Conservation (phyloP, 805 yeast species). For the Priceomyces castillae region DNA sequence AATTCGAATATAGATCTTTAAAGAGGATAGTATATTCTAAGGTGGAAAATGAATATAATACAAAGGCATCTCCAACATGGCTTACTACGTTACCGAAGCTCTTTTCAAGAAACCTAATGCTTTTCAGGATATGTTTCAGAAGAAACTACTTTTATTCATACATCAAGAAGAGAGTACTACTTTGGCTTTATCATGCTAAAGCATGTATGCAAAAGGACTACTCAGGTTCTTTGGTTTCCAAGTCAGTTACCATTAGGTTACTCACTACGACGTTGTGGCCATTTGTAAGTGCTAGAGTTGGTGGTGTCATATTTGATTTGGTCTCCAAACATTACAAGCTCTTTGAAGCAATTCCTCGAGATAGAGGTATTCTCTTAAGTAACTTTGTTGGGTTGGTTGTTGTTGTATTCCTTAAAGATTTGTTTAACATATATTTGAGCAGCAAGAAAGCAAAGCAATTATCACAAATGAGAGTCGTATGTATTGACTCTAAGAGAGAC, state of each 20-base stretch:
- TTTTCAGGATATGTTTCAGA: not conserved
- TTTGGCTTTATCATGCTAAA: conserved; percentile 22
- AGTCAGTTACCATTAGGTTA: conserved; percentile 24
- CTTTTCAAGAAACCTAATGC: conserved; percentile 3
- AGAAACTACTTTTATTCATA: conserved; percentile 7
- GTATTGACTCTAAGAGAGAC: conserved; percentile 4
- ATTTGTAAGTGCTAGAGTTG: conserved; percentile 32
- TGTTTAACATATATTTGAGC: conserved; percentile 27
- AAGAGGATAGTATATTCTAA: not conserved
- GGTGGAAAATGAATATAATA: conserved; percentile 5
- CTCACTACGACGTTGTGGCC: conserved; percentile 42
- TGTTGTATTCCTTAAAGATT: conserved; percentile 36
- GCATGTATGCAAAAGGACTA: conserved; percentile 37
- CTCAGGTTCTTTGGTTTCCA: conserved; percentile 21
- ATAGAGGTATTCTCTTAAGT: conserved; percentile 23
- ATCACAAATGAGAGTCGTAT: conserved; percentile 22
- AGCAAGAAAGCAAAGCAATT: conserved; percentile 29
- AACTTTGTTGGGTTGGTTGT: conserved; percentile 31
- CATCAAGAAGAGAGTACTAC: conserved; percentile 10
- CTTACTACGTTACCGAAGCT: conserved; percentile 3
- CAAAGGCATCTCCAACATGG: not conserved
- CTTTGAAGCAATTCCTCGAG: conserved; percentile 7
- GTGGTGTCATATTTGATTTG: conserved; percentile 18
- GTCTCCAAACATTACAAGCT: conserved; percentile 10
- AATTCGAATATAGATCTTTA: conserved; percentile 8